These are phyloP conservation scores for Saccharomyces hybrid DNA, from an alignment of 1,139 yeast genomes.

Conservation along the genomic window DNA sequence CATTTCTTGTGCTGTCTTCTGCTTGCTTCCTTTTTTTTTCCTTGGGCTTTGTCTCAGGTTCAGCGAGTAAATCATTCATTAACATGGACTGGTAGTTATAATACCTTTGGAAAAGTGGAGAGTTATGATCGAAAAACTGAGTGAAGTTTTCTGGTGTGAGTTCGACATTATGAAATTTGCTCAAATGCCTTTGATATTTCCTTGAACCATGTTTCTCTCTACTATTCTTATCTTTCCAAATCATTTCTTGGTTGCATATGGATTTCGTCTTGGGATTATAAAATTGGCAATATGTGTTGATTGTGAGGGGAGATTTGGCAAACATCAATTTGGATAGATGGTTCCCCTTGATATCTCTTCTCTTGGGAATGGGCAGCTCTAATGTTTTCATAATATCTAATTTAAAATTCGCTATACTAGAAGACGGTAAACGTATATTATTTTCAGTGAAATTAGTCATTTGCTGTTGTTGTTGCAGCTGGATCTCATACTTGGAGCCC, in stretches of 20 bases:
- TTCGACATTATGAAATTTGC: not conserved
- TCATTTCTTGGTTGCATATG: not conserved
- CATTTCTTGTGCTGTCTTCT: not conserved
- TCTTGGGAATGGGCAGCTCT: not conserved
- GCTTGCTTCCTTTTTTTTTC: not conserved
- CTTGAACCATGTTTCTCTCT: not conserved
- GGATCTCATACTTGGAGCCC: not conserved
- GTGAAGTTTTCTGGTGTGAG: not conserved
- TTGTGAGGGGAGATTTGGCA: not conserved
- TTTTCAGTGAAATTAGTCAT: constrained; percentile 16
- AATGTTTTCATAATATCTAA: not conserved
- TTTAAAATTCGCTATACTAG: not conserved
- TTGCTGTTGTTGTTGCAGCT: constrained; percentile 18
- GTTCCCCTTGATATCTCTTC: not conserved
- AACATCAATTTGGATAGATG: not conserved
- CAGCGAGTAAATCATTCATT: not conserved
- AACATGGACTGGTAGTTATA: not conserved
- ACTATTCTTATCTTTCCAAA: not conserved
- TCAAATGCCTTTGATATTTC: not conserved
- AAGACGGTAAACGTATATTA: not conserved
- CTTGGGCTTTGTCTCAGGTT: not conserved
- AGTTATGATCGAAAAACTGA: not conserved
- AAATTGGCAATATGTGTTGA: not conserved
- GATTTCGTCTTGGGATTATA: not conserved
- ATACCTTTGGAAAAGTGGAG: not conserved